phyloP scores from a whole-genome alignment of 2,329 filamentous ascomycete species.

The Colletotrichum echinochloae region DNA sequence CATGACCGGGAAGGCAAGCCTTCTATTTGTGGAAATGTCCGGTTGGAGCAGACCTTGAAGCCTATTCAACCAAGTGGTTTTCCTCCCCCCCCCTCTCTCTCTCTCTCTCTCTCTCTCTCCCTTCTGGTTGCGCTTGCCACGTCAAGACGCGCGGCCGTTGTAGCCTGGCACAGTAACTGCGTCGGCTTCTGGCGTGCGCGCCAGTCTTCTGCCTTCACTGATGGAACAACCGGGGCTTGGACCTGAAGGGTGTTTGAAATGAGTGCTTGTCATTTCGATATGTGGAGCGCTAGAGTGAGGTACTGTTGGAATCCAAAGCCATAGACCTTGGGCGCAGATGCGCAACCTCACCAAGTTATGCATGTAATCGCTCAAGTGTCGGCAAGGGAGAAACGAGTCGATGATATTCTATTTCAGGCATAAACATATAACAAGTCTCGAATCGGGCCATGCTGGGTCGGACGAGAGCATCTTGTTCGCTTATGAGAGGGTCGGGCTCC shows the following conservation, averaged over 20 bases:
- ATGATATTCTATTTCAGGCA: too few relatives aligned
- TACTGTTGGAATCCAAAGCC: slow-evolving; percentile 1
- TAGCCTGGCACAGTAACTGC: background rate
- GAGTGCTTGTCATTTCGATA: background rate
- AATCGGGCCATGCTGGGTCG: too few relatives aligned
- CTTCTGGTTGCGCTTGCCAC: background rate
- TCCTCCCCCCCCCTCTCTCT: background rate
- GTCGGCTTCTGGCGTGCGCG: background rate
- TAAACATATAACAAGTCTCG: too few relatives aligned
- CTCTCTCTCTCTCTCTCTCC: background rate
- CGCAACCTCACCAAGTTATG: background rate
- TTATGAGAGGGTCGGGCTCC: too few relatives aligned
- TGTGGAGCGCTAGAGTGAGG: background rate
- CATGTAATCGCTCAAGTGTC: background rate
- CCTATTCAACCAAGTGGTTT: background rate
- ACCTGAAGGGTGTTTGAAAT: background rate
- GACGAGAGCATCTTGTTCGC: background rate
- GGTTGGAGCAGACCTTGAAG: background rate
- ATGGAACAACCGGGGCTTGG: background rate
- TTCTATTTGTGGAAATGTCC: background rate
- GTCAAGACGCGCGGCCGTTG: background rate
- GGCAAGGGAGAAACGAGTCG: background rate
- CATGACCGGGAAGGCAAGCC: background rate
- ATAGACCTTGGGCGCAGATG: background rate
- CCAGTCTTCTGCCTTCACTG: background rate